Evolutionary conservation across 1,284 basidiomycete species (phyloP).

Genomic region (Irpex sp.): DNA sequence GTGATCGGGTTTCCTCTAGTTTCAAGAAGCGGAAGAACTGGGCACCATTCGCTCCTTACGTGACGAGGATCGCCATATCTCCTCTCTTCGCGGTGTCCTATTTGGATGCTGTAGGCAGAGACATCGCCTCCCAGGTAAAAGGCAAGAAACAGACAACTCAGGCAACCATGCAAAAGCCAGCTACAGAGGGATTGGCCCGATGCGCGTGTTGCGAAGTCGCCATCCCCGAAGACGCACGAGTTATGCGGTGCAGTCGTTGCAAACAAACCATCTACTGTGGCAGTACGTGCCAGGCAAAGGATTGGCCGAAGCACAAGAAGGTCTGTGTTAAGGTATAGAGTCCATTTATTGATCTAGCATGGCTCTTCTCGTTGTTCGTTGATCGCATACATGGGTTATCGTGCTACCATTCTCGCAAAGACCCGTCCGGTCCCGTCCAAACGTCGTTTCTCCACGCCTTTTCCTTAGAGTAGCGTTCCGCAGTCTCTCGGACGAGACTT

Average conservation of each 20-base stretch:
- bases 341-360: neutral
- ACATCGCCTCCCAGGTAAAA: neutral
- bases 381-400: neutral
- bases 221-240: neutral
- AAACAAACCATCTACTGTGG: conserved; percentile 16
- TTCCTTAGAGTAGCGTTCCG: conserved; percentile 31
- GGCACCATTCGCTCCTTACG: conserved; percentile 34
- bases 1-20: conserved; percentile 34
- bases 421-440: conserved; percentile 54
- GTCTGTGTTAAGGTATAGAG: neutral
- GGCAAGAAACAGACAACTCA: neutral
- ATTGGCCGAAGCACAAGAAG: conserved; percentile 18
- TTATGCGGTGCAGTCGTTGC: conserved; percentile 13
- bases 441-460: conserved; percentile 60
- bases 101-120: conserved; percentile 31
- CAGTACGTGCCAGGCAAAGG: conserved; percentile 12
- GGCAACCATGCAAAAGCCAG: neutral
- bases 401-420: conserved; percentile 49
- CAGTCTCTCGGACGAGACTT: conserved; percentile 51
- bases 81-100: conserved; percentile 47
- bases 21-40: conserved; percentile 29
- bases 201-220: neutral
- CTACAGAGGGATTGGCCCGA: neutral
- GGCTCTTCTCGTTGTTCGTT: neutral
- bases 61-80: conserved; percentile 44